These are phyloP conservation scores for Cyclotella sp. DNA, from an alignment of 108 stramenopile species.

Conservation along the genomic window DNA sequence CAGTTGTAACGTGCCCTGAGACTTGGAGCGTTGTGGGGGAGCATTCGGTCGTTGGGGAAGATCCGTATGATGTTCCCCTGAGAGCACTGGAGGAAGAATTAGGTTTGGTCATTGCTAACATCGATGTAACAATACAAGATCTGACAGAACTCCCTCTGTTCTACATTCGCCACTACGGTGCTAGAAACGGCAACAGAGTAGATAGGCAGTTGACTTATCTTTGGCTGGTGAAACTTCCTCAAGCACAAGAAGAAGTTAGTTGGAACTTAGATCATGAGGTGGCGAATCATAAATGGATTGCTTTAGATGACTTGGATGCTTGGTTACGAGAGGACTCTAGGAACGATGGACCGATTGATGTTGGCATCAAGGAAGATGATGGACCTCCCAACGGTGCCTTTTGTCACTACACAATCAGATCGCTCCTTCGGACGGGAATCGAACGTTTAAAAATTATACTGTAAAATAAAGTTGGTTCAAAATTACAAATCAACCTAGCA, in stretches of 20 bases:
- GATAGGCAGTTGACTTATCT: conserved; percentile 55
- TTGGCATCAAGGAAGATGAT: conserved; percentile 35
- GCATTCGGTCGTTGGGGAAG: conserved; percentile 35
- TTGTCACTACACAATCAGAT: conserved; percentile 50
- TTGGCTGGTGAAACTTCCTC: conserved; percentile 40
- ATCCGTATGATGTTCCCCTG: conserved; percentile 15
- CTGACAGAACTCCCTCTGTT: conserved; percentile 47
- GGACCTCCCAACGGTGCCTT: conserved; percentile 47
- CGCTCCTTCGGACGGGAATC: conserved; percentile 33
- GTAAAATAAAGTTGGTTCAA: background rate
- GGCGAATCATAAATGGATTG: conserved; percentile 46
- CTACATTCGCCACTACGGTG: conserved; percentile 53
- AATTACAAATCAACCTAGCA: too few relatives aligned
- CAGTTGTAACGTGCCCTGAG: conserved; percentile 49
- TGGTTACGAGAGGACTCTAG: conserved; percentile 42
- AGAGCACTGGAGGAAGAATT: conserved; percentile 52
- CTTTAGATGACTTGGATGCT: conserved; percentile 26
- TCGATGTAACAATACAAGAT: conserved; percentile 30
- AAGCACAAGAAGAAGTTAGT: conserved; percentile 26
- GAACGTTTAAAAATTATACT: conserved; percentile 22
- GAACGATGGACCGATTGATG: background rate
- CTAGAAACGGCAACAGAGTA: conserved; percentile 44
- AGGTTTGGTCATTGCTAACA: conserved; percentile 12
- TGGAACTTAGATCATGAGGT: conserved; percentile 54
- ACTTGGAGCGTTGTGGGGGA: conserved; percentile 58